Base-by-base conservation (phyloP, 352 stramenopile genomes). In the Globisporangium carolinianum region DNA sequence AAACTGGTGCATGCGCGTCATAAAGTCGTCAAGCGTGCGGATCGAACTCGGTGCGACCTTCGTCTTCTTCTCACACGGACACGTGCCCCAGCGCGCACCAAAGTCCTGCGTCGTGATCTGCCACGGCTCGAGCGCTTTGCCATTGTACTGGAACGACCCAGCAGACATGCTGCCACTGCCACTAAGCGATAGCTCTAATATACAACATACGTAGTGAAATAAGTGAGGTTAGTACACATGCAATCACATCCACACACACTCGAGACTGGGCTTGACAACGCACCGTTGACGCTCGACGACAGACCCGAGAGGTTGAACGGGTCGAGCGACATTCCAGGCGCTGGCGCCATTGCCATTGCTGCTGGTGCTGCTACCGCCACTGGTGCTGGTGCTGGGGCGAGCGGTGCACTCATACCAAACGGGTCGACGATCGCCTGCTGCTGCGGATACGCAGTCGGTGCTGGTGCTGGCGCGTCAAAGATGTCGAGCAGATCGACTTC, bases 21-120 rank as follows among this genome's bases (percentile, higher is more conserved):
- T 83, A 58, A 93, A 95, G 55, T 94, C 86, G 54, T 92, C 83
- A 35, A 95, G 79, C 43, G 76, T 79, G 51, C 77, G 83, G 42
- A 95, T 83, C 0, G 80, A 86, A 62, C 76, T 88, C 47, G 83
- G 79, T 52, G 83, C 85, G 36, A 95, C 79, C 68, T 90, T 93
- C 35, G 69, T 77, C 65, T 94, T 95, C 69, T 89, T 85, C 60
- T 95, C 86, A 51, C 72, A 88, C 0, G 80, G 81, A 43, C 82
- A 94, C 10, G 84, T 78, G 38, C 84, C 84, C 86, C 86, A 95
- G 49, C 83, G 82, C 4, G 62, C 69, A 47, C 84, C 86, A 80
- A 95, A 95, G 68, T 95, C 84, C 63, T 90, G 81, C 9, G 86
- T 95, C 18, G 81, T 92, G 61, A 95, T 94, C 65, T 85, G 75